These are phyloP conservation scores for Globisporangium spinosum DNA, from an alignment of 352 stramenopile genomes.

Conservation along the genomic window DNA sequence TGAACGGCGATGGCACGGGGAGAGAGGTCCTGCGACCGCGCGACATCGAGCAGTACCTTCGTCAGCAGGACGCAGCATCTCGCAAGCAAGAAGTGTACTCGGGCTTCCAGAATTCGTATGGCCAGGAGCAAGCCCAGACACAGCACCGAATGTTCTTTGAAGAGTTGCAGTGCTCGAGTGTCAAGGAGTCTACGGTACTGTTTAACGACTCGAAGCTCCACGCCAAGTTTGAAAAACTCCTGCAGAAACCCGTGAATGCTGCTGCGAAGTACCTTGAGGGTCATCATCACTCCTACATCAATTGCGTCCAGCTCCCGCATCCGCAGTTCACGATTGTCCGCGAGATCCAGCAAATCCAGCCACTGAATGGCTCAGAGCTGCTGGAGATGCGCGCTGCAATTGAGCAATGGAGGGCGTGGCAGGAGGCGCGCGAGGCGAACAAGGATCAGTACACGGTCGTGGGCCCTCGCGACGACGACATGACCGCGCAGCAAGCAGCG, in stretches of 20 bases:
- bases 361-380: conserved; percentile 31
- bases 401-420: conserved; percentile 44
- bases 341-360: conserved; percentile 40
- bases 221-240: conserved; percentile 31
- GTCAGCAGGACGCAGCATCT: not conserved
- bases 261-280: conserved; percentile 35
- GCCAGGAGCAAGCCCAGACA: not conserved
- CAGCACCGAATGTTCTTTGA: conserved; percentile 16
- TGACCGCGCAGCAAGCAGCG: conserved; percentile 38
- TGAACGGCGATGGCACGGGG: conserved; percentile 73
- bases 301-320: conserved; percentile 1
- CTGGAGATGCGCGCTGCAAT: conserved; percentile 37
- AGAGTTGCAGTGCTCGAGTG: not conserved
- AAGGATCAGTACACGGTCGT: conserved; percentile 66
- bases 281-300: conserved; percentile 18
- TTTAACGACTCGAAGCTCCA: conserved; percentile 44
- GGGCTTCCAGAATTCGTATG: conserved; percentile 5
- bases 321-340: conserved; percentile 47
- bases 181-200: conserved; percentile 1
- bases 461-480: conserved; percentile 50
- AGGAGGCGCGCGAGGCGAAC: conserved; percentile 44
- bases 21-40: conserved; percentile 49
- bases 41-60: conserved; percentile 37
- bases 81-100: conserved; percentile 1
- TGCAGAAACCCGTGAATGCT: conserved; percentile 34